phyloP scores from a whole-genome alignment of 305 asterid species.

The Fraxinus baroniana region DNA sequence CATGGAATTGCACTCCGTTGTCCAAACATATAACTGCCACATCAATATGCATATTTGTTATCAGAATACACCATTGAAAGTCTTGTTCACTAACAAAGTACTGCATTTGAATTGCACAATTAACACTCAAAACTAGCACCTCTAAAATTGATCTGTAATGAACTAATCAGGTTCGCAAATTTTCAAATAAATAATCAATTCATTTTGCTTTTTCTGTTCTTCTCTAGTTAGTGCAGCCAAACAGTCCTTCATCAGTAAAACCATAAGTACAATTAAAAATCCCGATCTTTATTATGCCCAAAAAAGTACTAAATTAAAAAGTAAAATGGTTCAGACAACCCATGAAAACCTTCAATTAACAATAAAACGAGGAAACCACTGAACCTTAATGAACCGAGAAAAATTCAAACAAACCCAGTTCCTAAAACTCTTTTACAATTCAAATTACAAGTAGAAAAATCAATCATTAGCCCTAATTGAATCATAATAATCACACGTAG shows the following conservation, averaged over 20 bases:
- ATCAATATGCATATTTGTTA: neutral
- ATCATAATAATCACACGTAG: neutral
- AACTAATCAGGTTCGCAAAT: neutral
- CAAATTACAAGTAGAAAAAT: neutral
- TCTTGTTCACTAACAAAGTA: neutral
- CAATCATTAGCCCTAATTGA: neutral
- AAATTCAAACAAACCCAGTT: neutral
- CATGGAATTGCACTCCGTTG: neutral
- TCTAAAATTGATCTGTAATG: neutral
- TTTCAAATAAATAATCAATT: neutral
- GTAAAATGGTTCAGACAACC: neutral
- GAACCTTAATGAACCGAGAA: neutral
- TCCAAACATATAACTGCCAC: neutral
- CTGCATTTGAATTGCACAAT: neutral
- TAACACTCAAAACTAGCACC: neutral
- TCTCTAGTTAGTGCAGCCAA: neutral
- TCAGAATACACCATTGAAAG: neutral
- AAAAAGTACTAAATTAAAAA: neutral
- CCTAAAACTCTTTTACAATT: neutral
- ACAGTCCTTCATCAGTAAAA: neutral
- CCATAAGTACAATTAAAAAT: neutral
- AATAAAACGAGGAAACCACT: neutral
- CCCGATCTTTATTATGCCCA: neutral
- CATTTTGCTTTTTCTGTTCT: neutral
- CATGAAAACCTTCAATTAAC: neutral